A percentile compares a stretch with the other conserved stretches of the same genome.
These are phyloP conservation scores for Kwoniella sp. DNA, from an alignment of 768 basidiomycete genomes.

Conservation along the genomic window DNA sequence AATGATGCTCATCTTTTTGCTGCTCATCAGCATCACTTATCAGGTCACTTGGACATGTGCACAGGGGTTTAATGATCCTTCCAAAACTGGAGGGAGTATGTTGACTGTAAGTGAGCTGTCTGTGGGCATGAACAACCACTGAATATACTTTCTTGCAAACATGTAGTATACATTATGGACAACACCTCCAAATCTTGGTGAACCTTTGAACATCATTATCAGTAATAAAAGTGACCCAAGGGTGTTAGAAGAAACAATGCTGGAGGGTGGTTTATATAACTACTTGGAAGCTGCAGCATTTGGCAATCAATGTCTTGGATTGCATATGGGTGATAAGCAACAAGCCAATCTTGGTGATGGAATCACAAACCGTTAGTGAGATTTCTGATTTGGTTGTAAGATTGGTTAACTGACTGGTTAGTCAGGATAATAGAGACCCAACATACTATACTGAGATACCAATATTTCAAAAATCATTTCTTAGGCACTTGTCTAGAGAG, in stretches of 20 bases:
- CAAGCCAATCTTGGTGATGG: slow-evolving; percentile 31
- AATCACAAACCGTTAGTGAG: slow-evolving; percentile 22
- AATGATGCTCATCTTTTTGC: too few species aligned
- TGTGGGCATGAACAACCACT: not conserved
- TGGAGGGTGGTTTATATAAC: slow-evolving; percentile 32
- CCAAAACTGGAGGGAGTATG: slow-evolving; percentile 12
- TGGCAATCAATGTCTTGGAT: slow-evolving; percentile 29
- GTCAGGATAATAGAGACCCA: slow-evolving; percentile 26
- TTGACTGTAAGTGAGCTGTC: slow-evolving; percentile 22
- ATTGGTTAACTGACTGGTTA: too few species aligned
- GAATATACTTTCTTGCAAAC: too few species aligned
- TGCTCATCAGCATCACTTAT: too few species aligned
- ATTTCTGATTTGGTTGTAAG: too few species aligned
- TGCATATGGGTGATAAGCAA: slow-evolving; percentile 27
- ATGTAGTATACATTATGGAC: slow-evolving; percentile 20
- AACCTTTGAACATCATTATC: slow-evolving; percentile 38
- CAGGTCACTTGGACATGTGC: not conserved
- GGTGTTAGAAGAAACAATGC: slow-evolving; percentile 21
- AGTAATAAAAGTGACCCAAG: slow-evolving; percentile 21
- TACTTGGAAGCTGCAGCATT: slow-evolving; percentile 27
- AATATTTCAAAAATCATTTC: slow-evolving; percentile 28
- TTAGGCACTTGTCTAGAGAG: slow-evolving; percentile 31
- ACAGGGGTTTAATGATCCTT: slow-evolving; percentile 16
- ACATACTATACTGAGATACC: slow-evolving; percentile 24
- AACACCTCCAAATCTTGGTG: slow-evolving; percentile 13